phyloP scores from a whole-genome alignment of 1,139 yeast species.

The Pneumocystis oryctolagi region DNA sequence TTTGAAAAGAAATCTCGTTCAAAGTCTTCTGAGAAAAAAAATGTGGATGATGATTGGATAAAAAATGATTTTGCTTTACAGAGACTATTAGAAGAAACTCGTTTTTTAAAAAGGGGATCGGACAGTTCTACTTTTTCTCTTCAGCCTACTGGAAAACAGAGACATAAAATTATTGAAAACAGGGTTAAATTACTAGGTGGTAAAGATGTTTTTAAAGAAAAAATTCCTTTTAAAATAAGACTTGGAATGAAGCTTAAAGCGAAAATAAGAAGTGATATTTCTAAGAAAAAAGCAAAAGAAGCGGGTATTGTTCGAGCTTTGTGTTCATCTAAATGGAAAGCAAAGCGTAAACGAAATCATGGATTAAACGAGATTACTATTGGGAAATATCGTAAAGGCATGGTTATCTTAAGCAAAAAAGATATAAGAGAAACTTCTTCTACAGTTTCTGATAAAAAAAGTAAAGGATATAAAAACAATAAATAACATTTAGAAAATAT shows the following conservation, averaged over 20 bases:
- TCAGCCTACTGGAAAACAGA: neutral
- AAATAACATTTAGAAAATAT: neutral
- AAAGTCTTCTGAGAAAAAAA: neutral
- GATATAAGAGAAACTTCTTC: neutral
- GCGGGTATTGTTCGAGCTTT: neutral
- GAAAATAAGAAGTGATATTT: neutral
- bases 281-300: neutral
- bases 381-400: constrained; percentile 26
- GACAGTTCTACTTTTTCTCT: neutral
- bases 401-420: neutral
- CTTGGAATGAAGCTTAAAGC: neutral
- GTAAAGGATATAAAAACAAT: neutral
- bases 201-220: neutral
- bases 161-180: neutral
- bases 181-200: neutral
- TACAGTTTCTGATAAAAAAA: neutral
- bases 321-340: neutral
- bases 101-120: constrained; percentile 7
- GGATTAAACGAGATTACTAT: constrained; percentile 37
- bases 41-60: constrained; percentile 5
- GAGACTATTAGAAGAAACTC: constrained; percentile 11
- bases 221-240: neutral
- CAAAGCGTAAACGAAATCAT: constrained; percentile 24
- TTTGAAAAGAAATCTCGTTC: neutral
- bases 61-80: constrained; percentile 13